Conservation (phyloP, 2,329 filamentous ascomycete genomes). For the Epichloe elymi region DNA sequence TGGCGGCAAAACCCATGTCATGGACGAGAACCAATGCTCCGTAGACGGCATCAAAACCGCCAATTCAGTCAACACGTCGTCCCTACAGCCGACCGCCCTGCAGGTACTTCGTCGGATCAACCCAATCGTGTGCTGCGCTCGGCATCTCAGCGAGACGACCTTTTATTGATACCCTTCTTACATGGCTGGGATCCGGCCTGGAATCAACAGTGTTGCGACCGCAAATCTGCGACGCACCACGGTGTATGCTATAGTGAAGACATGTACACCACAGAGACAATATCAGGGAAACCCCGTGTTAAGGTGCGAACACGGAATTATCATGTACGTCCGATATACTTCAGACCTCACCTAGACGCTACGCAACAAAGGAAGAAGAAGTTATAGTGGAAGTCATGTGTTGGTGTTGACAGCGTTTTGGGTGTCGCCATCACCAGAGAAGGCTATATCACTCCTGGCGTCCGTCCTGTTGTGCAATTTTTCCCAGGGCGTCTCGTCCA, state of each 20-base stretch:
- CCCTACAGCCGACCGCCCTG: neutral
- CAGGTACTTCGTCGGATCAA: neutral
- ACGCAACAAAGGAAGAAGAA: too few relatives aligned
- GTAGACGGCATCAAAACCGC: neutral
- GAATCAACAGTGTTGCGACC: too few relatives aligned
- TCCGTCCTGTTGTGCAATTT: neutral
- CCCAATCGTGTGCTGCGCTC: conserved; percentile 11
- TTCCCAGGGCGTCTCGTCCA: neutral
- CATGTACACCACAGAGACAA: too few relatives aligned
- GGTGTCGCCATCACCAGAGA: neutral
- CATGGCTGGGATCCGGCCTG: too few relatives aligned
- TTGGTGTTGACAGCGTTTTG: neutral
- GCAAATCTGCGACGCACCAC: too few relatives aligned
- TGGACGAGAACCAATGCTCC: neutral
- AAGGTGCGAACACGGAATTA: too few relatives aligned
- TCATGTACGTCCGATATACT: too few relatives aligned
- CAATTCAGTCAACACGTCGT: too few relatives aligned
- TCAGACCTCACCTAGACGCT: too few relatives aligned
- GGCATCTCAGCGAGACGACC: conserved; percentile 12
- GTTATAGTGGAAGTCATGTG: too few relatives aligned
- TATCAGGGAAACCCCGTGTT: too few relatives aligned
- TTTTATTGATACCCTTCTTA: conserved; percentile 8
- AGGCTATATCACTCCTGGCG: neutral
- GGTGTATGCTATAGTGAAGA: too few relatives aligned
- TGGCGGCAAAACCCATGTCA: neutral